A percentile compares a stretch with the other conserved stretches of the same genome.
These are phyloP conservation scores for Hanseniaspora pseudoguilliermondii DNA, from an alignment of 805 yeast genomes.

Conservation along the genomic window DNA sequence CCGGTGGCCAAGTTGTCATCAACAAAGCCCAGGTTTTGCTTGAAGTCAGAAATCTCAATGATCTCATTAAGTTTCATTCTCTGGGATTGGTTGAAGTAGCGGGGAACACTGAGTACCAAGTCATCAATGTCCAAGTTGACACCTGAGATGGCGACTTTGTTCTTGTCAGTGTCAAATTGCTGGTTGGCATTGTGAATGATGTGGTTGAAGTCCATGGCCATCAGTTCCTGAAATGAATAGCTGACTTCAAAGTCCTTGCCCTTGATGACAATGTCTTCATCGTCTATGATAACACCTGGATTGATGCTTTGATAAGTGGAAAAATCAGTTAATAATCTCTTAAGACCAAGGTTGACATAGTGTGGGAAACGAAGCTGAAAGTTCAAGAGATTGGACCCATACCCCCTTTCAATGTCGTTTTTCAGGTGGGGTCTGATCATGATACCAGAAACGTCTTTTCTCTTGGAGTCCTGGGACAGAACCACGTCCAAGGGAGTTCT, in stretches of 20 bases:
- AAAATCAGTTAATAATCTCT: constrained; percentile 53
- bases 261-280: not conserved
- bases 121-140: constrained; percentile 40
- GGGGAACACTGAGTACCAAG: constrained; percentile 67
- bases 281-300: constrained; percentile 39
- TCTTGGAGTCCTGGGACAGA: constrained; percentile 76
- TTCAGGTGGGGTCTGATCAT: constrained; percentile 38
- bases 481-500: constrained; percentile 79
- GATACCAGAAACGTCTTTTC: constrained; percentile 77
- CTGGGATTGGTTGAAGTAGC: constrained; percentile 49
- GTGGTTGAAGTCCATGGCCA: constrained; percentile 71
- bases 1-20: constrained; percentile 93
- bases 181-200: constrained; percentile 49
- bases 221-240: constrained; percentile 59
- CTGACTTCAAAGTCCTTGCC: constrained; percentile 14
- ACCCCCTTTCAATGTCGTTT: constrained; percentile 50
- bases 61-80: constrained; percentile 63
- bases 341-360: constrained; percentile 52
- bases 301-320: constrained; percentile 36
- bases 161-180: constrained; percentile 35
- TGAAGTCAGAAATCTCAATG: constrained; percentile 53
- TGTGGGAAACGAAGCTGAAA: constrained; percentile 63
- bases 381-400: constrained; percentile 63
- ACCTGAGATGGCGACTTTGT: constrained; percentile 37
- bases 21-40: constrained; percentile 48